Evolutionary conservation across 73 alveolate species (phyloP).

Genomic region (Tetrahymena elliotti): DNA sequence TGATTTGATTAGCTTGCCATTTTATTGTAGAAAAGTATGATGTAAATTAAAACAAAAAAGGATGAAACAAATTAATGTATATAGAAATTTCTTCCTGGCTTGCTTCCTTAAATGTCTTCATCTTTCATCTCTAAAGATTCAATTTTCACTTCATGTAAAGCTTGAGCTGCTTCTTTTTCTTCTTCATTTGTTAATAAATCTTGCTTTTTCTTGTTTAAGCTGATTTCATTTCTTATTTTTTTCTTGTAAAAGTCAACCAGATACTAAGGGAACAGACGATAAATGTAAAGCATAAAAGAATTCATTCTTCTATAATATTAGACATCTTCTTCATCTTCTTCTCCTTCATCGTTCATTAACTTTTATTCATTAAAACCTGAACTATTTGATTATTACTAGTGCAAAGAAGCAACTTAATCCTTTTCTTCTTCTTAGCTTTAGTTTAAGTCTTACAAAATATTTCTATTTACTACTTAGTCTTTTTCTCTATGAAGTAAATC

Average conservation of each 20-base stretch:
- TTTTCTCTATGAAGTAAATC: not conserved
- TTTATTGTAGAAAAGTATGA: constrained; percentile 44
- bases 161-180: not conserved
- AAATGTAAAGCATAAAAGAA: not conserved
- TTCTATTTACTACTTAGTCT: not conserved
- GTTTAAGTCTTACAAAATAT: not conserved
- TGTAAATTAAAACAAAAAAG: constrained; percentile 38
- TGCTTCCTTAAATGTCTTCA: constrained; percentile 18
- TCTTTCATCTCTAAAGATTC: not conserved
- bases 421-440: not conserved
- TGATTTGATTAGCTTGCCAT: constrained; percentile 44
- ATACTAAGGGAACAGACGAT: not conserved
- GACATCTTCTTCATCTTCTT: not conserved
- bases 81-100: constrained; percentile 57
- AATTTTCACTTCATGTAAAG: not conserved
- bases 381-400: not conserved
- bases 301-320: not conserved
- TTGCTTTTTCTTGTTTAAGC: not conserved
- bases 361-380: not conserved
- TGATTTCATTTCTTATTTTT: not conserved
- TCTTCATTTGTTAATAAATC: constrained; percentile 3
- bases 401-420: not conserved
- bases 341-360: not conserved
- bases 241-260: not conserved
- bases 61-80: constrained; percentile 39